Percentiles rank a stretch among this genome's conserved stretches.
These are phyloP conservation scores for Prunus yedoensis DNA, from an alignment of 331 rosid genomes.

Conservation along the genomic window DNA sequence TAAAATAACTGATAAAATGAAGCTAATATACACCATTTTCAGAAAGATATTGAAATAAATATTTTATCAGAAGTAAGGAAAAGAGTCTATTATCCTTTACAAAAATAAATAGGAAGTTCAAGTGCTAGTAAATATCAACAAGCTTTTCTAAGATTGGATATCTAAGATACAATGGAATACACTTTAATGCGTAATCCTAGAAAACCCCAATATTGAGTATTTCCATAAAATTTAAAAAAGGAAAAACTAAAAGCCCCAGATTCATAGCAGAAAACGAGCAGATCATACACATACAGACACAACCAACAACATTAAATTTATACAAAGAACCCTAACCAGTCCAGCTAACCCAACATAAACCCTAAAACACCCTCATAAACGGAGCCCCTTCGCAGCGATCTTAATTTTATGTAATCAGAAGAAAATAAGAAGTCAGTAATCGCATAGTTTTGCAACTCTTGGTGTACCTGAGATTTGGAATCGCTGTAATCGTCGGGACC, in stretches of 20 bases:
- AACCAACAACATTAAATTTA: neutral
- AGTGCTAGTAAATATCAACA: neutral
- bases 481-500: slow-evolving; percentile 54
- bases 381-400: neutral
- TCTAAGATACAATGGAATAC: neutral
- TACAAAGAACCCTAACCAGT: neutral
- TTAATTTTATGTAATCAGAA: neutral
- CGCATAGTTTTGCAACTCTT: neutral
- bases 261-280: neutral
- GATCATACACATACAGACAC: neutral
- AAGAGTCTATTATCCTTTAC: neutral
- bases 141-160: neutral
- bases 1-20: neutral
- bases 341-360: neutral
- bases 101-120: neutral
- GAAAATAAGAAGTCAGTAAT: neutral
- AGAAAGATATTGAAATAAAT: neutral
- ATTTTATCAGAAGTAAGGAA: neutral
- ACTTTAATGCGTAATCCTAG: neutral
- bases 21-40: neutral
- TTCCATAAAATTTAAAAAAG: neutral
- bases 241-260: neutral
- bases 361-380: slow-evolving; percentile 1
- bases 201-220: neutral
- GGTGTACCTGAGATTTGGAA: slow-evolving; percentile 68